Conservation (phyloP, 257 asterid genomes). For the Ehretia macrophylla region DNA sequence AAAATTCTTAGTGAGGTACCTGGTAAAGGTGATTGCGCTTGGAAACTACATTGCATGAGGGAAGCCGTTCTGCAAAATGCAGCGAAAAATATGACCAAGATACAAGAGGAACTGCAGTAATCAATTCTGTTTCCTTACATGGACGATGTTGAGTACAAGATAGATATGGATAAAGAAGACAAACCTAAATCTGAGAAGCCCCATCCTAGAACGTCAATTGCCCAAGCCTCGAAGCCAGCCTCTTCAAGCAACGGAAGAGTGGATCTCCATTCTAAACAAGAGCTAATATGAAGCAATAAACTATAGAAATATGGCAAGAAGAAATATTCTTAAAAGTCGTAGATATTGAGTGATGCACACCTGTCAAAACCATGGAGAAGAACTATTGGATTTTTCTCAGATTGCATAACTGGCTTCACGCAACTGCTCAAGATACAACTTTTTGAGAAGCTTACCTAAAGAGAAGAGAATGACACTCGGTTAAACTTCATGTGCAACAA, state of each 20-base stretch:
- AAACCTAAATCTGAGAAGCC: slow-evolving; percentile 88
- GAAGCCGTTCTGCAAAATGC: slow-evolving; percentile 49
- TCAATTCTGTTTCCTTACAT: neutral
- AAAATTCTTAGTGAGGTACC: slow-evolving; percentile 29
- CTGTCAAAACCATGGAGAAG: slow-evolving; percentile 98
- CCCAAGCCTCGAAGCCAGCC: slow-evolving; percentile 83
- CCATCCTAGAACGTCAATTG: slow-evolving; percentile 91
- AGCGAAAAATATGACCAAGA: slow-evolving; percentile 11
- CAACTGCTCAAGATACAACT: slow-evolving; percentile 74
- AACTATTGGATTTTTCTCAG: slow-evolving; percentile 51
- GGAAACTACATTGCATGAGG: slow-evolving; percentile 70
- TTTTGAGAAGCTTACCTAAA: slow-evolving; percentile 55
- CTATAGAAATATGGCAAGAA: slow-evolving; percentile 17
- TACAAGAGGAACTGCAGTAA: slow-evolving; percentile 7
- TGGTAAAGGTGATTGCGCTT: slow-evolving; percentile 90
- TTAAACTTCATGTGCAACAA: neutral
- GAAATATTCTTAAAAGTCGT: slow-evolving; percentile 12
- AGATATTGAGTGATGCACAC: slow-evolving; percentile 33
- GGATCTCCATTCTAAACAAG: slow-evolving; percentile 95
- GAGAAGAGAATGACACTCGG: neutral
- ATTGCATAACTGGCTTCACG: slow-evolving; percentile 50
- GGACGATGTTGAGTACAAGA: slow-evolving; percentile 1
- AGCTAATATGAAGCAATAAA: slow-evolving; percentile 67
- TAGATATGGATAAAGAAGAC: slow-evolving; percentile 13
- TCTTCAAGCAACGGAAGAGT: slow-evolving; percentile 84